Evolutionary conservation across 306 rosid genomes (phyloP), one percentile per base, ranked within the genome.

Genomic region (Cicer cuneatum): DNA sequence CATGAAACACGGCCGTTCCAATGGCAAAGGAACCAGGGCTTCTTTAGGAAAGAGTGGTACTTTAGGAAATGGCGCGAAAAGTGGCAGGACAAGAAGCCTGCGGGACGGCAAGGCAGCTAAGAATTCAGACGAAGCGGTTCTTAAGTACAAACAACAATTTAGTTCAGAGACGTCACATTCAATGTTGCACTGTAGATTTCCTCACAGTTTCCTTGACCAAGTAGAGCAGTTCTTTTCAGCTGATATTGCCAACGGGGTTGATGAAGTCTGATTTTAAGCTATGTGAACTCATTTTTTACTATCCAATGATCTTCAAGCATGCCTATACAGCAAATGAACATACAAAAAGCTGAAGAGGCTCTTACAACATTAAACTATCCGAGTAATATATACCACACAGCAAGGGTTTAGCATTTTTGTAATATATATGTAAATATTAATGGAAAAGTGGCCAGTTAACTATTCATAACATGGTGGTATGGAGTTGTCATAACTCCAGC

Each of bases 181-280:
- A 48, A 82, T 88, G 97, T 78, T 94, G 81, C 89, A 81, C 54
- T 88, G 81, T 85, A 87, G 97, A 84, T 91, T 94, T 73, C 92
- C 96, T 8, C 79, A 82, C 61, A 80, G 89, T 73, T 91, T 94
- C 82, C 71, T 94, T 11, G 89, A 88, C 60, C 88, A 84, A 85
- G 97, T 87, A 24, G 97, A 90, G 83, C 87, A 68, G 48, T 94
- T 94, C 86, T 90, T 94, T 85, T 84, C 96, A 7, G 62, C 74
- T 6, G 92, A 79, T 65, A 64, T 56, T 72, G 73, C 89, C 37
- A 46, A 71, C 69, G 76, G 74, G 65, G 82, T 62, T 21, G 84
- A 82, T 42, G 85, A 85, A 79, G 81, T 63, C 69, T 74, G 66
- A 75, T 48, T 60, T 54, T 40, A 75, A 59, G 69, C 59, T 64